A percentile compares a stretch with the other conserved stretches of the same genome.
Conservation (phyloP, 2,329 filamentous ascomycete genomes). For the Botryotinia globosa region DNA sequence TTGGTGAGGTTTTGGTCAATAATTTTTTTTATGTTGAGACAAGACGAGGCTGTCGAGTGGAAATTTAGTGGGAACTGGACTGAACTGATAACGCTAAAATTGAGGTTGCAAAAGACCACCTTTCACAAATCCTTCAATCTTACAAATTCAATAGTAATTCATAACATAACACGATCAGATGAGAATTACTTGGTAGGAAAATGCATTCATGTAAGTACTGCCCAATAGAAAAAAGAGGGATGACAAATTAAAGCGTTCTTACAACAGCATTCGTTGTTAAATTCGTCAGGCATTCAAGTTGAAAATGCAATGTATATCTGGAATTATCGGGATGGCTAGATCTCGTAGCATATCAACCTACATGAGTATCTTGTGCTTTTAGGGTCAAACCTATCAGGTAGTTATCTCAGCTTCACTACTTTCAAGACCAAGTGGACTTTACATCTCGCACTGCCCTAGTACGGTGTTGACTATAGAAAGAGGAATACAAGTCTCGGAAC, state of each 20-base stretch:
- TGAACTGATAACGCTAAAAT: background rate
- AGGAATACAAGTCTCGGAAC: background rate
- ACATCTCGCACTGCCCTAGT: background rate
- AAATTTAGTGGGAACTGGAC: constrained; percentile 2
- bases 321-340: background rate
- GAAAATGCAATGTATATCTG: background rate
- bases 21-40: constrained; percentile 11
- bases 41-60: constrained; percentile 11
- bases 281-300: background rate
- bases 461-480: background rate
- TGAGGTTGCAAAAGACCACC: background rate
- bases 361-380: background rate
- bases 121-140: background rate
- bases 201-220: too few species aligned
- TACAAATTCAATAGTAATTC: background rate
- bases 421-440: background rate
- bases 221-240: background rate
- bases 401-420: background rate
- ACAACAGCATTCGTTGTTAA: background rate
- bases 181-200: background rate
- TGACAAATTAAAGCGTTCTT: background rate
- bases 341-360: background rate
- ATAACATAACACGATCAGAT: background rate
- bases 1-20: background rate
- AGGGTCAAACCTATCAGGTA: background rate